These are phyloP conservation scores for Fomitopsis schrenkii DNA, from an alignment of 1,284 basidiomycete species.

Conservation along the genomic window DNA sequence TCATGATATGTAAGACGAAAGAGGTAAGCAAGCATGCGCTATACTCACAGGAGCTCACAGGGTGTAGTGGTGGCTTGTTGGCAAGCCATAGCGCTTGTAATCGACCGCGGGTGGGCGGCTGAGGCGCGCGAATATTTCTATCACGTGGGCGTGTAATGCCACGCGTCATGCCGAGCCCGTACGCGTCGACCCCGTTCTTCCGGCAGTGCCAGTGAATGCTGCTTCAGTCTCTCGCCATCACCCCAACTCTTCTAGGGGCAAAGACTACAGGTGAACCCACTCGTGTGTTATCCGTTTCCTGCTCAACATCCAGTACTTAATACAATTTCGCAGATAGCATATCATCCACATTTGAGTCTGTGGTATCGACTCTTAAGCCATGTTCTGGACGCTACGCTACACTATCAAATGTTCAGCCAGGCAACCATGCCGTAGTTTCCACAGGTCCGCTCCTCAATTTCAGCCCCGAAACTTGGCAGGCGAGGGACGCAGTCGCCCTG, in stretches of 20 bases:
- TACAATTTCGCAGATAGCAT: too few relatives aligned
- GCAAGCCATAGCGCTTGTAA: background rate
- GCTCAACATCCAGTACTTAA: background rate
- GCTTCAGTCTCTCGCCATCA: too few relatives aligned
- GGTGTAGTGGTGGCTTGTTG: too few relatives aligned
- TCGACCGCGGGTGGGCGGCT: background rate
- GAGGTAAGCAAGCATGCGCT: too few relatives aligned
- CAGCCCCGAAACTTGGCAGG: background rate
- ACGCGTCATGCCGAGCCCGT: background rate
- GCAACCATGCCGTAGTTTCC: background rate
- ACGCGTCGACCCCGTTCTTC: background rate
- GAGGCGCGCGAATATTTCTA: background rate
- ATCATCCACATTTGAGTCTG: too few relatives aligned
- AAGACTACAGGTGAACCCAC: too few relatives aligned
- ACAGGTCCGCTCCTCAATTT: background rate
- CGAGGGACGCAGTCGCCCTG: background rate
- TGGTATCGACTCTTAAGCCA: background rate
- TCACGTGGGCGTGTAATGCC: background rate
- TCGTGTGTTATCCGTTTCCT: background rate
- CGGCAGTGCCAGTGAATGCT: background rate
- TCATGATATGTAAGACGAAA: too few relatives aligned
- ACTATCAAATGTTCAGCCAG: background rate
- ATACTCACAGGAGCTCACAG: too few relatives aligned
- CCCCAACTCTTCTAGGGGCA: too few relatives aligned
- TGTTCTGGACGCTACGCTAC: constrained; percentile 24